Evolutionary conservation across 768 basidiomycete genomes (phyloP).

Genomic region (Kwoniella mangroviensis): DNA sequence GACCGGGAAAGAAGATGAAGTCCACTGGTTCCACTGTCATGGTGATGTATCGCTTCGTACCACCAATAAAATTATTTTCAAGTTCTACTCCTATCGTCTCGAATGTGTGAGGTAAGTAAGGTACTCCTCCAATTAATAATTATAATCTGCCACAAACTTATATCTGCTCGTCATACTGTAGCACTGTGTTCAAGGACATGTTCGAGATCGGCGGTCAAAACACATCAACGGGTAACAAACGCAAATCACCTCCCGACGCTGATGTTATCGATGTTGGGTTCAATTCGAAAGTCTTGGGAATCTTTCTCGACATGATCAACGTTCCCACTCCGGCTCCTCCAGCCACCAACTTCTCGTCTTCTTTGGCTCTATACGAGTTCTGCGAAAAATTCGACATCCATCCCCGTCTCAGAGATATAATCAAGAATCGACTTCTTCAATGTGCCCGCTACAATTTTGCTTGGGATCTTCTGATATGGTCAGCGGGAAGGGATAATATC

Average conservation of each 20-base stretch:
- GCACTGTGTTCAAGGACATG: not conserved
- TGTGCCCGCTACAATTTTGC: no score
- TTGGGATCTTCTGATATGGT: not conserved
- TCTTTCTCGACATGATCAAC: conserved; percentile 2
- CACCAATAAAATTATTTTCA: not conserved
- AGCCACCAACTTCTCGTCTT: not conserved
- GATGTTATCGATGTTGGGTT: not conserved
- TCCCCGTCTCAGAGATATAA: no score
- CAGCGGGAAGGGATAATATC: not conserved
- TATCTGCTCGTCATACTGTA: no score
- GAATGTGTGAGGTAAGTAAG: not conserved
- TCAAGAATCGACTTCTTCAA: no score
- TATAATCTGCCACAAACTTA: no score
- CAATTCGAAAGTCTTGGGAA: not conserved
- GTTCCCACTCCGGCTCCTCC: not conserved
- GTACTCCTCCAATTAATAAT: no score
- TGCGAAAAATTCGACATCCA: conserved; percentile 5
- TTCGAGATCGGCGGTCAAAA: not conserved
- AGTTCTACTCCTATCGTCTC: not conserved
- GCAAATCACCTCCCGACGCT: not conserved
- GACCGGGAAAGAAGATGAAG: no score
- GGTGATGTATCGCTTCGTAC: not conserved
- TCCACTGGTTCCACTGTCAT: not conserved
- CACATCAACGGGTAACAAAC: not conserved
- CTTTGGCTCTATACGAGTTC: not conserved